phyloP scores from a whole-genome alignment of 2,329 filamentous ascomycete genomes.

The Grosmannia serpens region DNA sequence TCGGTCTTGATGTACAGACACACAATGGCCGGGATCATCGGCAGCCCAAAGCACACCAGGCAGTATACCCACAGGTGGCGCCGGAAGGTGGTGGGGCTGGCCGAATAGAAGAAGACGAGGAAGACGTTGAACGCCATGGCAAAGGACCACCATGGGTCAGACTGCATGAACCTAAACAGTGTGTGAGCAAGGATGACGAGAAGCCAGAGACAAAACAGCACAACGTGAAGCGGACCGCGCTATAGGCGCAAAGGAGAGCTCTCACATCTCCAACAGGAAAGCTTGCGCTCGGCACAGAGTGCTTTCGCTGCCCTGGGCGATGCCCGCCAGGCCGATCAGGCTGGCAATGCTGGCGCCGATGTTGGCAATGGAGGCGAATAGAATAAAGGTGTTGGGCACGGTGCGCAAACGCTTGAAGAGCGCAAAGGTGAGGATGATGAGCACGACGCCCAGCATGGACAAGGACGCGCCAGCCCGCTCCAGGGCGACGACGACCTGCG shows the following conservation, averaged over 20 bases:
- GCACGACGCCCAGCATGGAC: constrained; percentile 37
- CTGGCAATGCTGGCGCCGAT: constrained; percentile 52
- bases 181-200: constrained; percentile 15
- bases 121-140: constrained; percentile 78
- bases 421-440: constrained; percentile 41
- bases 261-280: constrained; percentile 57
- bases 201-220: constrained; percentile 6
- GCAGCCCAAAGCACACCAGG: constrained; percentile 58
- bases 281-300: constrained; percentile 50
- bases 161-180: constrained; percentile 60
- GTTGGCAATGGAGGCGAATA: constrained; percentile 49
- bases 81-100: constrained; percentile 55
- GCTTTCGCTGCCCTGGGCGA: constrained; percentile 39
- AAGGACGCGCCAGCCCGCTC: constrained; percentile 43
- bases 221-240: too few species aligned
- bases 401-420: constrained; percentile 41
- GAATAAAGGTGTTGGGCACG: constrained; percentile 50
- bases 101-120: constrained; percentile 52
- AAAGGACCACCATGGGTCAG: constrained; percentile 65
- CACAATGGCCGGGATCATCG: constrained; percentile 53
- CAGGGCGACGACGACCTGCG: constrained; percentile 31
- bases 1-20: constrained; percentile 45
- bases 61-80: constrained; percentile 62
- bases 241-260: neutral
- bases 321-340: constrained; percentile 56